Evolutionary conservation across 306 rosid species (phyloP), one percentile per base, ranked within the genome.

Genomic region (Pyrus communis): DNA sequence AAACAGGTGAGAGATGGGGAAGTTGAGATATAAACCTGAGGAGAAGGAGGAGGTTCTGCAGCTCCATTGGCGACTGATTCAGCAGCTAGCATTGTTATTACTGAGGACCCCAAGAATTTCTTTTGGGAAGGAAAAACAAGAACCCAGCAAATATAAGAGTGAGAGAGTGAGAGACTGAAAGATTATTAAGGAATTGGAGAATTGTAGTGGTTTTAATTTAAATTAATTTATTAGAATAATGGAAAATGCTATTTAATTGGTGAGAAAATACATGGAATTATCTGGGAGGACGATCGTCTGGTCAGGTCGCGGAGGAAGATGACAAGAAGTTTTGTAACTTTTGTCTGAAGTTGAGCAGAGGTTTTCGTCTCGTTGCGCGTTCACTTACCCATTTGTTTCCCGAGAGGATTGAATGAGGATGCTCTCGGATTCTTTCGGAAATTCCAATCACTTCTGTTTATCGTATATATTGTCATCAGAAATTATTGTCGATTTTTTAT

Each of bases 81-180:
- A 84, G 83, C 31, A 58, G 86, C 82, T 84, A 79, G 97, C 97
- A 91, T 91, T 71, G 67, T 76, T 27, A 38, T 19, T 66, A 19
- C 19, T 25, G 57, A n/a, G 12, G 28, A 18, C 55, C 72, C 49
- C 67, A 74, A 71, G n/a, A 78, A 83, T n/a, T 23, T 4, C 30
- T 58, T 58, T 22, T 58, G 30, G 28, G 25, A 51, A 67, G 9
- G 18, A 35, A 28, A 0, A 30, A 67, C 9, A n/a, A 31, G 59
- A 12, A 51, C 68, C 60, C 76, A 55, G 67, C 30, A 25, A 31
- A 27, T 19, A 4, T 35, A 67, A 38, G 21, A 10, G 61, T 55
- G 27, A 49, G 23, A 67, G 65, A 42, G 17, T 45, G 73, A 51
- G 58, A 35, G 45, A 74, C 21, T 6, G 74, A 67, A 61, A 62